Evolutionary conservation across 1,284 basidiomycete species (phyloP).

Genomic region (Rhodotorula sp.): DNA sequence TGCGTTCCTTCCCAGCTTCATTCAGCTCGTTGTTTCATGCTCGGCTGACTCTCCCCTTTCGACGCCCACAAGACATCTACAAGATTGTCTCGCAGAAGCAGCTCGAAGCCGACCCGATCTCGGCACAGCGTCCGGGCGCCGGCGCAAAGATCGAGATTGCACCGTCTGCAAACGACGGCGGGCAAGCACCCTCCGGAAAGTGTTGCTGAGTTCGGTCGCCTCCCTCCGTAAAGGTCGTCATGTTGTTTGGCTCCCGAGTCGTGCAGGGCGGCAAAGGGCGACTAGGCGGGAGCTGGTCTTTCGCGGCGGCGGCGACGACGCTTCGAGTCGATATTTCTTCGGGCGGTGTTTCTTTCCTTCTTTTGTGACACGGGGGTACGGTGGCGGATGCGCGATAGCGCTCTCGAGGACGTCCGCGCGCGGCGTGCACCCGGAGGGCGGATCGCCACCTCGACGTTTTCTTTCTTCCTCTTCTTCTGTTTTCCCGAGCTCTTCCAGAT

Average conservation of each 20-base stretch:
- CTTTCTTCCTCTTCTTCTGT: too few species aligned
- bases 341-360: background rate
- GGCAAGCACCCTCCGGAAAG: conserved; percentile 37
- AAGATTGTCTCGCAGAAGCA: conserved; percentile 86
- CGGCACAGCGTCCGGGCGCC: conserved; percentile 45
- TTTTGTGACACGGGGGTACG: background rate
- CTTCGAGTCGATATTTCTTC: background rate
- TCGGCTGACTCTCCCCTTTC: background rate
- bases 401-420: too few species aligned
- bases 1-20: conserved; percentile 51
- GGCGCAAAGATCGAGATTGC: conserved; percentile 55
- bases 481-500: too few species aligned
- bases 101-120: conserved; percentile 73
- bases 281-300: conserved; percentile 13
- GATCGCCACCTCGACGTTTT: too few species aligned
- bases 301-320: background rate
- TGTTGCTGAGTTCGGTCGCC: conserved; percentile 38
- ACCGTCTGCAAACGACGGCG: conserved; percentile 61
- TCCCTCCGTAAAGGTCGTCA: background rate
- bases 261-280: background rate
- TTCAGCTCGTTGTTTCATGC: background rate
- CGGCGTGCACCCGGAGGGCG: too few species aligned
- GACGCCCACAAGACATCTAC: conserved; percentile 71
- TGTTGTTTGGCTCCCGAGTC: background rate
- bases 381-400: too few species aligned